Conservation (phyloP, 371 early-diverging fungal genomes). For the Mucor lusitanicus region DNA sequence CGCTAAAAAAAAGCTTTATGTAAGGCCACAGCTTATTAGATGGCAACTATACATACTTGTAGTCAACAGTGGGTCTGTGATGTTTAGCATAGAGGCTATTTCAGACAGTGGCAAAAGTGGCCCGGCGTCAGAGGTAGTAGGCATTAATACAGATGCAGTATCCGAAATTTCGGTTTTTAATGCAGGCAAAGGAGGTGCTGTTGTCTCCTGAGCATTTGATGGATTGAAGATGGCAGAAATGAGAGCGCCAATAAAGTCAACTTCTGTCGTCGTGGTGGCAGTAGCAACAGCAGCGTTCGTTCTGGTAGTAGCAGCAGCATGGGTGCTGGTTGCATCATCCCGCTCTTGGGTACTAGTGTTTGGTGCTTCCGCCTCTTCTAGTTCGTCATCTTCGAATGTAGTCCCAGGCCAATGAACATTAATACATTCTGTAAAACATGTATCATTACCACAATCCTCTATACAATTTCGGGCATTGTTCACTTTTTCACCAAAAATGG, state of each 20-base stretch:
- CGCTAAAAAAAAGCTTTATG: slow-evolving; percentile 7
- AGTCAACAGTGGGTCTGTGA: neutral
- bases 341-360: neutral
- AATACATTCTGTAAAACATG: slow-evolving; percentile 11
- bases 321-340: neutral
- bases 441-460: neutral
- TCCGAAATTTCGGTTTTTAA: slow-evolving; percentile 1
- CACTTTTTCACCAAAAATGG: slow-evolving; percentile 12
- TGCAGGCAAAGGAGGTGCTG: neutral
- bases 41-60: slow-evolving; percentile 5
- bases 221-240: neutral
- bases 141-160: neutral
- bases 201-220: neutral
- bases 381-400: neutral
- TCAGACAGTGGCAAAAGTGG: neutral
- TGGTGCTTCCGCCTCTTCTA: neutral
- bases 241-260: neutral
- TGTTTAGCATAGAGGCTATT: neutral
- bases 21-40: neutral
- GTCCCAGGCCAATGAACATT: slow-evolving; percentile 14
- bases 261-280: neutral
- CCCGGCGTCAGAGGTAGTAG: neutral
- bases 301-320: neutral
- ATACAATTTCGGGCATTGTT: slow-evolving; percentile 11
- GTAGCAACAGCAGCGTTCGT: neutral